These are phyloP conservation scores for Cryptococcus amylolentus DNA, from an alignment of 1,284 basidiomycete species.

Conservation along the genomic window DNA sequence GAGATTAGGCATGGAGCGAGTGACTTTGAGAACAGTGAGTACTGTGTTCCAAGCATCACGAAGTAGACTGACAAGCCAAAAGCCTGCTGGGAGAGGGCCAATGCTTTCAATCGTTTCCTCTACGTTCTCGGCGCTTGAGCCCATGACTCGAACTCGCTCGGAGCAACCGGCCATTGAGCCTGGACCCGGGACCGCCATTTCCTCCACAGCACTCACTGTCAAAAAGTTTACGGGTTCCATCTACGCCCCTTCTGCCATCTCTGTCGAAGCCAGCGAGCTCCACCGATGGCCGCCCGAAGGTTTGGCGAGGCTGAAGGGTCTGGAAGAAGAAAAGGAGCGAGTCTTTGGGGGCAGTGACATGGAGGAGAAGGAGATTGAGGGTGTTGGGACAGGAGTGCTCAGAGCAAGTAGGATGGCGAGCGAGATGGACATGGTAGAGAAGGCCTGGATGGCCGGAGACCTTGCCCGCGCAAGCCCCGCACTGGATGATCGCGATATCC, in stretches of 20 bases:
- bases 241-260: conserved; percentile 1
- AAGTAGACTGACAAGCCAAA: neutral
- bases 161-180: neutral
- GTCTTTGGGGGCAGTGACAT: too few species aligned
- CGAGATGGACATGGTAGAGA: too few species aligned
- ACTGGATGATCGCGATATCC: too few species aligned
- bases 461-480: too few species aligned
- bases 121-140: conserved; percentile 8
- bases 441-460: too few species aligned
- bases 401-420: too few species aligned
- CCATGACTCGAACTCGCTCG: neutral
- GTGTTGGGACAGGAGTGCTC: too few species aligned
- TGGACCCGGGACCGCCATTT: neutral
- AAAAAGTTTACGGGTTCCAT: conserved; percentile 15
- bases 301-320: neutral
- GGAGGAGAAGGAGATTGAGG: too few species aligned
- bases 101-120: conserved; percentile 17
- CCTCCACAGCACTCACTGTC: neutral
- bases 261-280: conserved; percentile 1
- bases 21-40: conserved; percentile 16
- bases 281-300: neutral
- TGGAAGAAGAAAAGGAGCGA: too few species aligned
- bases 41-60: neutral
- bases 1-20: conserved; percentile 4
- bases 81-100: conserved; percentile 12